phyloP scores from a whole-genome alignment of 202 grass and related monocot species.

The Zizania palustris region DNA sequence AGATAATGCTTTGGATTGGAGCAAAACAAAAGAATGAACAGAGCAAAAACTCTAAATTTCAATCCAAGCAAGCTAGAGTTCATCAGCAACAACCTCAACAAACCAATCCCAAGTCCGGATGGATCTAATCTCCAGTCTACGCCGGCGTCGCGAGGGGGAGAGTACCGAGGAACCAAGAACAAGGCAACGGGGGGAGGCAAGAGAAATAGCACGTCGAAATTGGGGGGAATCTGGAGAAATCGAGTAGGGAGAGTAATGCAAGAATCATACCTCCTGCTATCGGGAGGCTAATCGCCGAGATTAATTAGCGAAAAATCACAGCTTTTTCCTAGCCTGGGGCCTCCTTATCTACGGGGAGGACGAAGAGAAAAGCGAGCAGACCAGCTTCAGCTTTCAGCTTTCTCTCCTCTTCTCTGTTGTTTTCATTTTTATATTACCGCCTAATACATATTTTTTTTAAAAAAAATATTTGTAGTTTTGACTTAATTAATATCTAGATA shows the following conservation, averaged over 20 bases:
- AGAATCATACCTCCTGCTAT: constrained; percentile 43
- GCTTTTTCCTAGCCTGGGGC: constrained; percentile 30
- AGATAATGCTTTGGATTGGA: background rate
- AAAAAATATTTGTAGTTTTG: too few species aligned
- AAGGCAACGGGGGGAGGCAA: background rate
- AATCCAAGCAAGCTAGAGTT: background rate
- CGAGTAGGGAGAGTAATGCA: constrained; percentile 16
- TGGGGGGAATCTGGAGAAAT: background rate
- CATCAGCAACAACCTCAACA: background rate
- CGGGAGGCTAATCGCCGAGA: background rate
- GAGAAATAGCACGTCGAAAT: background rate
- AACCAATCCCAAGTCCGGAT: background rate
- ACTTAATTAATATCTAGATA: too few species aligned
- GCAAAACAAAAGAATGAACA: background rate
- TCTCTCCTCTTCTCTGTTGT: constrained; percentile 19
- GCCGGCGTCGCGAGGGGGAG: background rate
- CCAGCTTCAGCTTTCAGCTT: constrained; percentile 19
- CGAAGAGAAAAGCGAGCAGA: background rate
- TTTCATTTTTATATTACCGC: background rate
- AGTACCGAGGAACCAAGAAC: background rate
- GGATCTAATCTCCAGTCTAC: background rate
- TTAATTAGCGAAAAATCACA: constrained; percentile 33
- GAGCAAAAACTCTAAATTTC: background rate
- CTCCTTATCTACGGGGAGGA: constrained; percentile 43
- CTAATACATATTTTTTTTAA: too few species aligned